A percentile compares a stretch with the other conserved stretches of the same genome.
phyloP scores from a whole-genome alignment of 2,329 filamentous ascomycete genomes.

The Colletotrichum sp. region DNA sequence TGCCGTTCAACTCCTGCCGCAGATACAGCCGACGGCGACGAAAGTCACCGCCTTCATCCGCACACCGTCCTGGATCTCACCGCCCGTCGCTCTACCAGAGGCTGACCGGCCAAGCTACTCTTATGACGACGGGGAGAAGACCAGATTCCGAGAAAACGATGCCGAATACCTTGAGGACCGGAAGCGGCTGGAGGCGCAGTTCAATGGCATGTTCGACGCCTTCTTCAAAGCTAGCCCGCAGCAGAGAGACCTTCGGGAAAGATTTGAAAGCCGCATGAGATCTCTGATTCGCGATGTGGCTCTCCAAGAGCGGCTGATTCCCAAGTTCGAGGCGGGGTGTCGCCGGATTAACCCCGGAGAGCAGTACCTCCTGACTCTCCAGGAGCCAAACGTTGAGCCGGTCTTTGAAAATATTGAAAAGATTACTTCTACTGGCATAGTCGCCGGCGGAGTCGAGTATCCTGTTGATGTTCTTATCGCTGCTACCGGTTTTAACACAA shows the following conservation, averaged over 20 bases:
- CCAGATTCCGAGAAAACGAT: neutral
- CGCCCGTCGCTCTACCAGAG: neutral
- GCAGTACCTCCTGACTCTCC: neutral
- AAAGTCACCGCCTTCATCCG: neutral
- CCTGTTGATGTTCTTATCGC: neutral
- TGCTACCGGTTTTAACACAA: neutral
- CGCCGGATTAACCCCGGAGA: neutral
- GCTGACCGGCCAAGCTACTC: neutral
- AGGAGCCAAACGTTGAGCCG: neutral
- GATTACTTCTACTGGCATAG: neutral
- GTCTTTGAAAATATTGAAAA: neutral
- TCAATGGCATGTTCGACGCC: neutral
- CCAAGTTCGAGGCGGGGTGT: neutral
- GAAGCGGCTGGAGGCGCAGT: neutral
- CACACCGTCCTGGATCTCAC: neutral
- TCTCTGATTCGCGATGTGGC: neutral
- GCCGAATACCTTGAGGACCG: neutral
- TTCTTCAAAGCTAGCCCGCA: neutral
- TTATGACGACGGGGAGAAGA: neutral
- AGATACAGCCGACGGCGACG: neutral
- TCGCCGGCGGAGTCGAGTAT: neutral
- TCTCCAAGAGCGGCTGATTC: neutral
- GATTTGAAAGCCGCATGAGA: neutral
- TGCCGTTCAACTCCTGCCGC: neutral
- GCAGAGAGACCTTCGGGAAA: neutral